Percentiles rank a stretch among this genome's conserved stretches.
Conservation (phyloP, 2,329 filamentous ascomycete species). For the Davidsoniella virescens region DNA sequence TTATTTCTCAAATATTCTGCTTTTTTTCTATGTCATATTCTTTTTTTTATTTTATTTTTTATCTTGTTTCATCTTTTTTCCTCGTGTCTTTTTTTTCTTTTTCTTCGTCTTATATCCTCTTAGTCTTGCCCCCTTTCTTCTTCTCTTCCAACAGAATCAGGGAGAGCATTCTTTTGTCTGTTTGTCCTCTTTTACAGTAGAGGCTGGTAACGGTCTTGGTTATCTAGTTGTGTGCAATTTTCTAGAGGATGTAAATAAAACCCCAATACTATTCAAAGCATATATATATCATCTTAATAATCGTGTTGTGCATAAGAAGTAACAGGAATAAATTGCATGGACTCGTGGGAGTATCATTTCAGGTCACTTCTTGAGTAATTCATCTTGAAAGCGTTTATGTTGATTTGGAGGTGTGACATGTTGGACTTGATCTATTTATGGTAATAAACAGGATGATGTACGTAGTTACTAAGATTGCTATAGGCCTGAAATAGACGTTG, state of each 20-base stretch:
- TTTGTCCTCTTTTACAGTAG: not conserved
- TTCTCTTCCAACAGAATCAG: not conserved
- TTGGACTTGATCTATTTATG: no score
- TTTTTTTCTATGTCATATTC: not conserved
- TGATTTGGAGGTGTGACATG: no score
- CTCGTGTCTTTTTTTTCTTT: slow-evolving; percentile 9
- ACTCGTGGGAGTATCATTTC: no score
- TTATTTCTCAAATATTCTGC: slow-evolving; percentile 10
- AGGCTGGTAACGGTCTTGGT: not conserved
- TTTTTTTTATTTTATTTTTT: slow-evolving; percentile 12
- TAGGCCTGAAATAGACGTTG: no score
- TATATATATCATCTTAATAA: not conserved
- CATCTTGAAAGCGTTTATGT: no score
- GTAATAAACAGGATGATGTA: no score
- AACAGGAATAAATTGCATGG: no score
- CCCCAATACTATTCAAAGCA: no score
- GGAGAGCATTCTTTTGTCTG: no score
- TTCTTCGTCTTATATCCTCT: slow-evolving; percentile 13
- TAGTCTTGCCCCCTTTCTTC: slow-evolving; percentile 5
- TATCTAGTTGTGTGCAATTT: not conserved
- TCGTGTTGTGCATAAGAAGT: slow-evolving; percentile 1
- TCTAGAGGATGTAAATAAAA: no score
- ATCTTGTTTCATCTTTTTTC: slow-evolving; percentile 13
- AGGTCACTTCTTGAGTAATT: no score
- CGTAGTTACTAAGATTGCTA: no score